Evolutionary conservation across 1,284 basidiomycete species (phyloP).

Genomic region (Papiliotrema fonsecae): DNA sequence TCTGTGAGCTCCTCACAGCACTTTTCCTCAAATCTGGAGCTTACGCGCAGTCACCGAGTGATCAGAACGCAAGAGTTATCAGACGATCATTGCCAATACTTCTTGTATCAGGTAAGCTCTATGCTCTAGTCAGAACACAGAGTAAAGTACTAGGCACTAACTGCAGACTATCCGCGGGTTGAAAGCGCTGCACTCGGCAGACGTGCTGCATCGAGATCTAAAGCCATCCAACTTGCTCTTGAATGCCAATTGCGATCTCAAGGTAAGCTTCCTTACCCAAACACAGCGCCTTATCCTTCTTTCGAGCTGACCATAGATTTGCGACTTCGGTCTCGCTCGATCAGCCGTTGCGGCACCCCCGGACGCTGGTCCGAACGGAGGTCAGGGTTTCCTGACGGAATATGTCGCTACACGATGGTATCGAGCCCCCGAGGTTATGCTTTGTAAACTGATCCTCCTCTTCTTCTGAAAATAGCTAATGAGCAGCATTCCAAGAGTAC

Average conservation of each 20-base stretch:
- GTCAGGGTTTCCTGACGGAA: slow-evolving; percentile 89
- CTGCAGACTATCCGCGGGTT: slow-evolving; percentile 74
- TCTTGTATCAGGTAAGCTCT: slow-evolving; percentile 74
- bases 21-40: neutral
- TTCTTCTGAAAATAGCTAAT: slow-evolving; percentile 8
- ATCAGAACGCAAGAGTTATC: slow-evolving; percentile 73
- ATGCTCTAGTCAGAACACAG: neutral
- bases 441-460: slow-evolving; percentile 51
- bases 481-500: slow-evolving; percentile 76
- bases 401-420: slow-evolving; percentile 94
- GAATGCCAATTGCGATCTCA: slow-evolving; percentile 92
- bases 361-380: slow-evolving; percentile 68
- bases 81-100: slow-evolving; percentile 92
- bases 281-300: too few relatives aligned
- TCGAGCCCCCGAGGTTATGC: slow-evolving; percentile 89
- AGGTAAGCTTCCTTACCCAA: slow-evolving; percentile 53
- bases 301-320: slow-evolving; percentile 53
- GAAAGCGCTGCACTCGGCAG: slow-evolving; percentile 86
- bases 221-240: slow-evolving; percentile 89
- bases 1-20: slow-evolving; percentile 45
- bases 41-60: slow-evolving; percentile 54
- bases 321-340: slow-evolving; percentile 88
- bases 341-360: slow-evolving; percentile 69
- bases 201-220: slow-evolving; percentile 81
- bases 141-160: neutral